phyloP scores from a whole-genome alignment of 2,329 filamentous ascomycete species.

The Penicillium glabrum region DNA sequence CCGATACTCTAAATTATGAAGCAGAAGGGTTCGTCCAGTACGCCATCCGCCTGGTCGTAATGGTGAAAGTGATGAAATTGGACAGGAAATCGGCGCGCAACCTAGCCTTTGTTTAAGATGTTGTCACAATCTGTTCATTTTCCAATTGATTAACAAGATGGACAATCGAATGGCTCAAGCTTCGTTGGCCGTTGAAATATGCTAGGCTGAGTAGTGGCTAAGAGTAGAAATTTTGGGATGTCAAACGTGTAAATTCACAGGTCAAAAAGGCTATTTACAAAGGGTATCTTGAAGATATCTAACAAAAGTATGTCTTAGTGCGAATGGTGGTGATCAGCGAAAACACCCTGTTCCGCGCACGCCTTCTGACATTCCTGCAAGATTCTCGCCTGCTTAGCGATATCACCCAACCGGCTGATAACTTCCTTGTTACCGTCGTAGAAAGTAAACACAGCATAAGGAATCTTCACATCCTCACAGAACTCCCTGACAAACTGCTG shows the following conservation, averaged over 20 bases:
- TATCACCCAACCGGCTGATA: conserved; percentile 69
- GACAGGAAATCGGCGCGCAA: too few relatives aligned
- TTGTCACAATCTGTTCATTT: too few relatives aligned
- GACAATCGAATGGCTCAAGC: too few relatives aligned
- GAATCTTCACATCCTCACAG: conserved; percentile 75
- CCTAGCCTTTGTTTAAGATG: too few relatives aligned
- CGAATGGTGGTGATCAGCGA: conserved; percentile 13
- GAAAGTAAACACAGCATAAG: conserved; percentile 82
- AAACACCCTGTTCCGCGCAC: conserved; percentile 17
- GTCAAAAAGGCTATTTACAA: not conserved
- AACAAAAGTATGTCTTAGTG: conserved; percentile 2
- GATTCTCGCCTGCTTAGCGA: conserved; percentile 72
- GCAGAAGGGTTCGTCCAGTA: too few relatives aligned
- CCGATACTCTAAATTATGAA: too few relatives aligned
- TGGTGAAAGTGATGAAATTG: too few relatives aligned
- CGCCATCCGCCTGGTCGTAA: too few relatives aligned
- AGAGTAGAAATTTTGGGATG: not conserved
- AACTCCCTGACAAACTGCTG: conserved; percentile 77
- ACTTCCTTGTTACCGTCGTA: conserved; percentile 75
- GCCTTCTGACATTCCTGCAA: conserved; percentile 66
- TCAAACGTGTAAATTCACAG: not conserved
- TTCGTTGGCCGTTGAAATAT: too few relatives aligned
- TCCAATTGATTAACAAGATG: too few relatives aligned
- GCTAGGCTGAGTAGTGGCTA: too few relatives aligned
- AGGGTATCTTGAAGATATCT: not conserved